Evolutionary conservation across 192 early-diverging fungal species (phyloP).

Genomic region (Rhizoclosmatium globosum): DNA sequence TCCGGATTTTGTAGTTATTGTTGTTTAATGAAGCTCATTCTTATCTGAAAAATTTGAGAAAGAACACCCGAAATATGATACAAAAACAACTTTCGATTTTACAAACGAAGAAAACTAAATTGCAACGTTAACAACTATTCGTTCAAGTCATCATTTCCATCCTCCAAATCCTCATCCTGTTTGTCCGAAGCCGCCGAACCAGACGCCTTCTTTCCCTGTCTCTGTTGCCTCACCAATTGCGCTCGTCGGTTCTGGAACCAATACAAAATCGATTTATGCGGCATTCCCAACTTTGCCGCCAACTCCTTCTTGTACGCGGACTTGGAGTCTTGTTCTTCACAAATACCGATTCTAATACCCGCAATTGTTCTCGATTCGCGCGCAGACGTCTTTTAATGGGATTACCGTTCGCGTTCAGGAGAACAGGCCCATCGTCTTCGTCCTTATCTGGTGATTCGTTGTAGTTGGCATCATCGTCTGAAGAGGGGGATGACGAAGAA

Average conservation of each 20-base stretch:
- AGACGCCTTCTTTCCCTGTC: too few relatives aligned
- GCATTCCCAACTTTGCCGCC: constrained; percentile 21
- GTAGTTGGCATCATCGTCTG: not conserved
- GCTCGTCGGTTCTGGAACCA: constrained; percentile 40
- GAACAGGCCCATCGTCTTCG: not conserved
- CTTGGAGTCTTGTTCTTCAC: constrained; percentile 19
- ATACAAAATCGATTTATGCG: constrained; percentile 35
- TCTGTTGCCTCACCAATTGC: not conserved
- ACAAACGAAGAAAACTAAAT: too few relatives aligned
- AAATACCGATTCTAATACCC: constrained; percentile 29
- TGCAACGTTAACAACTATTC: too few relatives aligned
- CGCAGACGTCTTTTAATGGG: constrained; percentile 29
- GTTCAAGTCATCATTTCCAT: too few relatives aligned
- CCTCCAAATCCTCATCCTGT: too few relatives aligned
- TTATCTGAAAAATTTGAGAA: too few relatives aligned
- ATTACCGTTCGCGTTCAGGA: constrained; percentile 26
- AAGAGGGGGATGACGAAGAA: not conserved
- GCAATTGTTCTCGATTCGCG: constrained; percentile 34
- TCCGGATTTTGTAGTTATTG: too few relatives aligned
- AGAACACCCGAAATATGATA: too few relatives aligned
- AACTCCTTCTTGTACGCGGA: constrained; percentile 29
- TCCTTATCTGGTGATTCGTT: not conserved
- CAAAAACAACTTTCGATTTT: too few relatives aligned
- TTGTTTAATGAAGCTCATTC: too few relatives aligned
- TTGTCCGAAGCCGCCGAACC: too few relatives aligned